phyloP scores from a whole-genome alignment of 768 basidiomycete species.

The Jaapia argillacea region DNA sequence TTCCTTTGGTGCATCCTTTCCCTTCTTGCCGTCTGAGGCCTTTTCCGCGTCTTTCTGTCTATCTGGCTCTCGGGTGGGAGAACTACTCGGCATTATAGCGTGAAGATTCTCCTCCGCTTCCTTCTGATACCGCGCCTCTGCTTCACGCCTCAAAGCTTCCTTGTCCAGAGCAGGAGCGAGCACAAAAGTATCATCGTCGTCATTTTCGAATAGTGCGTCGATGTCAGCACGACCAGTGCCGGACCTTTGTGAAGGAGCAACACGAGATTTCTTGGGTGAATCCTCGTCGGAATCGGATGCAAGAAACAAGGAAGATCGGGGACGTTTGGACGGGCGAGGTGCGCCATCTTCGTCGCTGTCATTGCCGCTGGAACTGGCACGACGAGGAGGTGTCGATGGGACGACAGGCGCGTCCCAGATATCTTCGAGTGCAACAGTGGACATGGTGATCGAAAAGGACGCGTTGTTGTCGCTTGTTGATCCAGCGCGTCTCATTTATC shows the following conservation, averaged over 20 bases:
- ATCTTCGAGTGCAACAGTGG: slow-evolving; percentile 31
- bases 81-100: slow-evolving; percentile 38
- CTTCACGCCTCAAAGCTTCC: slow-evolving; percentile 42
- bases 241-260: background rate
- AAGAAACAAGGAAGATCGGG: slow-evolving; percentile 42
- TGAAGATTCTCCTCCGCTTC: slow-evolving; percentile 28
- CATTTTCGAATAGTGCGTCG: slow-evolving; percentile 26
- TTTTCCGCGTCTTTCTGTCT: slow-evolving; percentile 29
- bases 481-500: background rate
- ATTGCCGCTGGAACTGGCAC: slow-evolving; percentile 3
- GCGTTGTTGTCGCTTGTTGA: slow-evolving; percentile 14
- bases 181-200: slow-evolving; percentile 20
- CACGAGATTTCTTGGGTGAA: slow-evolving; percentile 1
- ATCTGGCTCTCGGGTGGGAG: slow-evolving; percentile 29
- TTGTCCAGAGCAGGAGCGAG: slow-evolving; percentile 44
- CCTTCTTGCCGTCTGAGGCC: slow-evolving; percentile 4
- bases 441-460: slow-evolving; percentile 8
- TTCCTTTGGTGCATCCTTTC: slow-evolving; percentile 27
- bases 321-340: slow-evolving; percentile 17
- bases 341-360: slow-evolving; percentile 11
- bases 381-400: slow-evolving; percentile 11
- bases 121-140: slow-evolving; percentile 36
- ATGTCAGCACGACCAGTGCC: slow-evolving; percentile 14
- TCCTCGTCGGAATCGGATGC: slow-evolving; percentile 47
- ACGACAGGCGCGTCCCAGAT: slow-evolving; percentile 52